A percentile compares a stretch with the other conserved stretches of the same genome.
These are phyloP conservation scores for Zygotorulaspora mrakii DNA, from an alignment of 1,139 yeast genomes.

Conservation along the genomic window DNA sequence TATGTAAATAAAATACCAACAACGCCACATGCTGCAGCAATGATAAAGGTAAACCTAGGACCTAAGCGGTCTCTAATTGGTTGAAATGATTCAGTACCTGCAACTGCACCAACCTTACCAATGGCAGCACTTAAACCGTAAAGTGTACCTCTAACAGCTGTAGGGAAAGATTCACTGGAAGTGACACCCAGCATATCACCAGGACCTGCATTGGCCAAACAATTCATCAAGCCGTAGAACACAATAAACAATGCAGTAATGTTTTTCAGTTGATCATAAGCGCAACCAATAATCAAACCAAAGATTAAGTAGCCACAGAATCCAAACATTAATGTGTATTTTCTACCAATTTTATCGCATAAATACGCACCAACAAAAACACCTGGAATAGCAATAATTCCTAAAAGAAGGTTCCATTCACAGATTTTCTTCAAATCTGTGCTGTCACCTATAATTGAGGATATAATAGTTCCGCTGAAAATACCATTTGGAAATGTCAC, in stretches of 20 bases:
- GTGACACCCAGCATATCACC: conserved; percentile 70
- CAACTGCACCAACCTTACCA: conserved; percentile 55
- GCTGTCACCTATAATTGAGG: conserved; percentile 42
- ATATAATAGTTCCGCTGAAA: conserved; percentile 50
- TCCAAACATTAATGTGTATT: conserved; percentile 55
- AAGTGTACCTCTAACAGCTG: conserved; percentile 67
- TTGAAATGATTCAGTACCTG: conserved; percentile 47
- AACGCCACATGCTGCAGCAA: conserved; percentile 69
- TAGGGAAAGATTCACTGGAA: conserved; percentile 67
- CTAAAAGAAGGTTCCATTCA: conserved; percentile 57
- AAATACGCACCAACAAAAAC: conserved; percentile 54
- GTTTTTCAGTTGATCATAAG: conserved; percentile 46
- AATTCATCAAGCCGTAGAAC: conserved; percentile 57
- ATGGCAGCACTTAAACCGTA: conserved; percentile 52
- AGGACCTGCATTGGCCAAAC: conserved; percentile 69
- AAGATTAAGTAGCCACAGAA: conserved; percentile 56
- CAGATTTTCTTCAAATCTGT: conserved; percentile 45
- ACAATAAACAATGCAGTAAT: conserved; percentile 54
- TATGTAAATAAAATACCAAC: conserved; percentile 59
- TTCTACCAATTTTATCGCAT: conserved; percentile 54
- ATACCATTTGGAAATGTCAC: conserved; percentile 65
- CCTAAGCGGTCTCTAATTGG: conserved; percentile 44
- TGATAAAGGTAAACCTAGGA: conserved; percentile 47
- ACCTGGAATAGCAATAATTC: conserved; percentile 55
- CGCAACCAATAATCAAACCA: conserved; percentile 57